Evolutionary conservation across 495 filamentous ascomycete genomes (phyloP), one percentile per base, ranked within the genome.

Genomic region (Penicillium steckii): DNA sequence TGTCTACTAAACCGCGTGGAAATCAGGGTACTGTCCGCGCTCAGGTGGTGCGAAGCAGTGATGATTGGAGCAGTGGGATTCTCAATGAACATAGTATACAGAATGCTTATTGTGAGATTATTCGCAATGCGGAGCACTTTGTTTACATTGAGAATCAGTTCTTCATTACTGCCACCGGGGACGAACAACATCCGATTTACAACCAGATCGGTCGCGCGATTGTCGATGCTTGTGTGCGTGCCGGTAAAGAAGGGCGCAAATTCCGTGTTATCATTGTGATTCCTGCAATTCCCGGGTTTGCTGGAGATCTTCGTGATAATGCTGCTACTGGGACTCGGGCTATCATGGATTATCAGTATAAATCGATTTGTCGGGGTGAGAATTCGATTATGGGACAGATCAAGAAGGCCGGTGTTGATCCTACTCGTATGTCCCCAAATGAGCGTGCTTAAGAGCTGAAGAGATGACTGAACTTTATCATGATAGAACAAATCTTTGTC

Each of bases 291-390:
- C 94, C 93, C 4, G 93, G 94, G 0, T 97, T 97, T 64, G 91
- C 93, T 1, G 93, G 94, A 8, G 93, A 96, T 67, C 74, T 98
- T 9, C 72, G 93, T 27, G 85, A 89, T 13, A 83, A 86, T 55
- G 90, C 86, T 22, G 93, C 94, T 1, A 80, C 80, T 17, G 93
- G 94, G 19, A 97, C 93, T 0, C 73, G 90, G 50, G 91, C 91
- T 3, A 98, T 97, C 63, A 98, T 98, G 90, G 92, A 96, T 63
- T 98, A 97, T 66, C 93, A 97, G 66, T 98, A 93, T 72, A 97
- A 94, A 66, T 94, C 90, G 1, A 95, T 98, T 52, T 85, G 85
- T 59, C 88, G 93, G 10, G 93, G 94, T 2, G 85, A 95, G 58
- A 77, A 96, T 65, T 95, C 89, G 9, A 97, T 97, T 44, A 91